Percentiles rank a stretch among this genome's conserved stretches.
phyloP scores from a whole-genome alignment of 2,329 filamentous ascomycete species.

The Alternaria metachromatica region DNA sequence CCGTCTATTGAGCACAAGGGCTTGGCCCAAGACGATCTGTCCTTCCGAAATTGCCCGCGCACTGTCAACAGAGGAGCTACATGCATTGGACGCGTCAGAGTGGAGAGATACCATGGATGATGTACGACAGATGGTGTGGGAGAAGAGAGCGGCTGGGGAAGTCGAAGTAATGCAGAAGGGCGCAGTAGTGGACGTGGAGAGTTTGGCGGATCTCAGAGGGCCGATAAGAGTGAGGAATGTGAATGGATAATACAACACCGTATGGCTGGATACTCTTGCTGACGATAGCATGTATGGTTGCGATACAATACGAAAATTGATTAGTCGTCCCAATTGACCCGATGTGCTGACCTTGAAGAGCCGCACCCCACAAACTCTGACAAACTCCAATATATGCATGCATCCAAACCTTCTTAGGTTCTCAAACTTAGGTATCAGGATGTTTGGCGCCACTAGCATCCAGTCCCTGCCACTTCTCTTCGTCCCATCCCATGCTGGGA shows the following conservation, averaged over 20 bases:
- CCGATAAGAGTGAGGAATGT: slow-evolving; percentile 54
- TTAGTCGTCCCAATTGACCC: slow-evolving; percentile 4
- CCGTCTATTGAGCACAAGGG: slow-evolving; percentile 39
- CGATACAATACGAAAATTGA: slow-evolving; percentile 6
- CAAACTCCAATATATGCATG: slow-evolving; percentile 9
- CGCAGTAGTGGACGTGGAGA: slow-evolving; percentile 44
- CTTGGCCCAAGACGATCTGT: slow-evolving; percentile 59
- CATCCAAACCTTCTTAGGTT: neutral
- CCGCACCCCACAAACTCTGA: neutral
- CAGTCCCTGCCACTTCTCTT: slow-evolving; percentile 48
- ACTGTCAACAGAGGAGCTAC: slow-evolving; percentile 51
- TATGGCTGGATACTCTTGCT: neutral
- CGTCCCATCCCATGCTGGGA: slow-evolving; percentile 43
- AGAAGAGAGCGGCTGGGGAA: slow-evolving; percentile 49
- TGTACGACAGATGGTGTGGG: slow-evolving; percentile 53
- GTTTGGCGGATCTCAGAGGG: slow-evolving; percentile 51
- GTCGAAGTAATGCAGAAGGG: slow-evolving; percentile 60
- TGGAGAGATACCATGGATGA: slow-evolving; percentile 59
- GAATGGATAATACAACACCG: neutral
- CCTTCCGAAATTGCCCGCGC: slow-evolving; percentile 60
- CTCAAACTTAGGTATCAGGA: slow-evolving; percentile 22
- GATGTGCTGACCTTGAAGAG: slow-evolving; percentile 7
- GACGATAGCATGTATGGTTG: slow-evolving; percentile 11
- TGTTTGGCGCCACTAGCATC: slow-evolving; percentile 46
- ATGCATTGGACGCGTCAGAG: slow-evolving; percentile 23